phyloP scores from a whole-genome alignment of 257 asterid genomes.

The Capsicum rhomboideum region DNA sequence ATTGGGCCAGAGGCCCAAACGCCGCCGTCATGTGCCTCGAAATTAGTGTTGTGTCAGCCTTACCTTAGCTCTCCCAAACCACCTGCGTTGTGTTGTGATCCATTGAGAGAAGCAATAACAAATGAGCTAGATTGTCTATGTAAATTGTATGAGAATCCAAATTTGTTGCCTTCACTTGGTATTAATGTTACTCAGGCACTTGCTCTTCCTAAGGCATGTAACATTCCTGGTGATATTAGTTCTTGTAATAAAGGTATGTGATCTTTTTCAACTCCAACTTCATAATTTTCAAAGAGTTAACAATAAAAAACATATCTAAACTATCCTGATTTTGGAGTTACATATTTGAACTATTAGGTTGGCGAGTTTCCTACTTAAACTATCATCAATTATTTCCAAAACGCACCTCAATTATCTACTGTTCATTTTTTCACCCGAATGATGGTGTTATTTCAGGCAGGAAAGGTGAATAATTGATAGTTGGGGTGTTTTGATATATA shows the following conservation, averaged over 20 bases:
- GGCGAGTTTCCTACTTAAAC: too few species aligned
- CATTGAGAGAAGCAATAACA: slow-evolving; percentile 21
- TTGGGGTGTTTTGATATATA: too few species aligned
- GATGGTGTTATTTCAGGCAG: too few species aligned
- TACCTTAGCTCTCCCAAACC: slow-evolving; percentile 14
- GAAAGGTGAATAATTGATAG: too few species aligned
- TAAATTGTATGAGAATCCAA: slow-evolving; percentile 16
- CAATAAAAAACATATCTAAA: too few species aligned
- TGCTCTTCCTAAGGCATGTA: slow-evolving; percentile 16
- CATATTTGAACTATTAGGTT: too few species aligned
- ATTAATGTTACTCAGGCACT: slow-evolving; percentile 27
- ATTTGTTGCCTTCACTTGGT: background rate
- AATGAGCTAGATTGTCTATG: slow-evolving; percentile 20
- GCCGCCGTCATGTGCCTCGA: slow-evolving; percentile 11
- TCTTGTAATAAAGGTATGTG: slow-evolving; percentile 18
- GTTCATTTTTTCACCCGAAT: too few species aligned
- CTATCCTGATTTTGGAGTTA: too few species aligned
- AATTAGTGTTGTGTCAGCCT: slow-evolving; percentile 7
- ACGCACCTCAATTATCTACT: too few species aligned
- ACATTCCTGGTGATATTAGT: slow-evolving; percentile 5
- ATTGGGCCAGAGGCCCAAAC: background rate
- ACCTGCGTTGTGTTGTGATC: slow-evolving; percentile 21
- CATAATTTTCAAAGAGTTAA: too few species aligned
- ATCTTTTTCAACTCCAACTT: too few species aligned
- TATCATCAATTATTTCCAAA: too few species aligned